Base-by-base conservation (phyloP, 495 filamentous ascomycete species). In the Achaetomiella virescens region DNA sequence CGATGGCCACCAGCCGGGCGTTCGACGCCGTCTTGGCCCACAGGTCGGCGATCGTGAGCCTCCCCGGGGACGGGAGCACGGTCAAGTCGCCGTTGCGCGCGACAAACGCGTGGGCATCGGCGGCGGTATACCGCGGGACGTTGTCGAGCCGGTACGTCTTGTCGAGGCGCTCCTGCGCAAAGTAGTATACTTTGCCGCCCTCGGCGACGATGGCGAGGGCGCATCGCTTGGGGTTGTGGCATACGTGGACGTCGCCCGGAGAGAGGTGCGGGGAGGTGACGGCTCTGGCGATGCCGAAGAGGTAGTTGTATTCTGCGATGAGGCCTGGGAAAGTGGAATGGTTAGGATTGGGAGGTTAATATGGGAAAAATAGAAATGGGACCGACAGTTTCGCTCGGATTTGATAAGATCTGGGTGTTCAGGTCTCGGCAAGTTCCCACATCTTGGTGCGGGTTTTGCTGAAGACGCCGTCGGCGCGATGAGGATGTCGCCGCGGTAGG, bases 361-460 rank as follows among this genome's bases (percentile, higher is more conserved):
- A n/a, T n/a, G n/a, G n/a, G 36, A 18, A 27, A 20, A 15, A 22
- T n/a, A n/a, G 9, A 35, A 9, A 21, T 17, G n/a, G 4, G 15
- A 49, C 52, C 21, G 33, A 55, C 57, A 33, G 12, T 57, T 41
- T n/a, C 27, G 56, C 27, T 70, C 62, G 24, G 36, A 17, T 6
- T 42, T 33, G n/a, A 65, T 53, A 1, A 45, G 33, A 1, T 57
- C 45, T 1, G 55, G 55, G 11, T 40, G 8, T 3, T 49, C 53
- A 0, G 33, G 20, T n/a, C 45, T 48, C 54, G 21, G 59, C 62
- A 6, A 65, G 35, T 29, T 59, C 45, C 59, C 59, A 65, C 44
- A 84, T 70, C 55, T 76, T 73, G 21, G 64, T 49, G n/a, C 78
- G 64, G 15, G 75, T 73, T 21, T 64, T 65, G 48, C 73, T 76